Evolutionary conservation across 495 filamentous ascomycete genomes (phyloP), one percentile per base, ranked within the genome.

Genomic region (Rhypophila decipiens): DNA sequence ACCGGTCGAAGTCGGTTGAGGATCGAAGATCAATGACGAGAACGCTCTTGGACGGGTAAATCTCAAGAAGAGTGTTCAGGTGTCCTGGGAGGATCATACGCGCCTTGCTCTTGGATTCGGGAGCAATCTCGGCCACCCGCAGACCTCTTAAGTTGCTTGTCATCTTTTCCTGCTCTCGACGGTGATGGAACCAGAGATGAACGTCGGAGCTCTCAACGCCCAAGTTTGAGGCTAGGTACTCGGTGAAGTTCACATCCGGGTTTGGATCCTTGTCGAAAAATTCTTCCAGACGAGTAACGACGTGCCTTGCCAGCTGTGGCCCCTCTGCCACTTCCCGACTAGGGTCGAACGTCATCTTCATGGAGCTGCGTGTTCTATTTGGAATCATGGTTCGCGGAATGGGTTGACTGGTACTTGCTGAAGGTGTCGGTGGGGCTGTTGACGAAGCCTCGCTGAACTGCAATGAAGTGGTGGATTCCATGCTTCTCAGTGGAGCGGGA

Each of bases 31-130:
- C 71, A 4, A 75, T 61, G n/a, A 75, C 42, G 1, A 73, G 55
- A 8, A 71, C 56, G 37, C 69, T 66, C 27, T 64, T 66, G 3
- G 68, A 57, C 12, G 67, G 65, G 34, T 67, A 71, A 17, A 73
- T 71, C 41, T 71, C 65, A 1, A 75, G 60, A 7, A 75, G 52
- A n/a, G 45, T 66, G 52, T 67, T 71, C 12, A 75, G 60, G 33
- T 75, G 69, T 0, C 68, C 70, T 0, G 71, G 70, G 17, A 75
- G 64, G 13, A 75, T 70, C 70, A 73, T 72, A 35, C 59, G 53
- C 2, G 66, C 49, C 5, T 58, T 57, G 12, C 59, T 57, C 4
- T 47, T 61, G 10, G 42, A 44, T 9, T 57, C 57, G 1, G 49
- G 53, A 15, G 38, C 44, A 7, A 61, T 51, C 27, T 64, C 57